Base-by-base conservation (phyloP, 1,284 basidiomycete species). In the Neolentinus lepideus region DNA sequence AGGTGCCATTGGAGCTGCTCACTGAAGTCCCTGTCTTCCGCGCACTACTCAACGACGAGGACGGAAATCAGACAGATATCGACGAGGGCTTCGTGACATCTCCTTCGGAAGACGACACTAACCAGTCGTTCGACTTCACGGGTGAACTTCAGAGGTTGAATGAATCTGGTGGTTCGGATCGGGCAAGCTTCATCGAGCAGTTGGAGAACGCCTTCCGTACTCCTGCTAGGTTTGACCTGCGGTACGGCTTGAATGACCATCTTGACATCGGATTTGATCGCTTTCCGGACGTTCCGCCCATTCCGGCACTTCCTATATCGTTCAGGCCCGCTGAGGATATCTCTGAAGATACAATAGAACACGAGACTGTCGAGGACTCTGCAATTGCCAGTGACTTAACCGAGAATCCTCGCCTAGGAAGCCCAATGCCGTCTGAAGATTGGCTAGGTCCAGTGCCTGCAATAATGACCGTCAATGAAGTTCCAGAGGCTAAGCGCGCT, bases 61-160 rank as follows among this genome's bases (percentile, higher is more conserved):
- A 79, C 4, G 75, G 71, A 1, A 70, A 76, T 48, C 71, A 74
- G 8, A 70, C 66, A 0, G 77, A 80, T 45, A 63, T 76, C 11
- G 80, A 84, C 52, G 80, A 77, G 21, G 68, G 69, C 52, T 55
- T 50, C 57, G 53, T 16, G 61, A 55, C 57, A 3, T 63, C 73
- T 11, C 73, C 67, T 22, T 75, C 74, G 10, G 81, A 84, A 47
- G 81, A 85, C 53, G 80, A 84, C 57, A 89, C 88, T 0, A 87
- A 85, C 69, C 83, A 80, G 62, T 89, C 86, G 1, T 94, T 94
- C 61, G 91, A 94, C 66, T 94, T 94, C 64, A 93, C 91, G 0
- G 85, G 82, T 22, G 92, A 93, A 67, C 73, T 91, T 52, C 74
- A 79, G 65, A 81, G 75, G 59, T 76, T 94, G 46, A 85, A 85